Conservation (phyloP, 768 basidiomycete species). For the Lactarius deliciosus region DNA sequence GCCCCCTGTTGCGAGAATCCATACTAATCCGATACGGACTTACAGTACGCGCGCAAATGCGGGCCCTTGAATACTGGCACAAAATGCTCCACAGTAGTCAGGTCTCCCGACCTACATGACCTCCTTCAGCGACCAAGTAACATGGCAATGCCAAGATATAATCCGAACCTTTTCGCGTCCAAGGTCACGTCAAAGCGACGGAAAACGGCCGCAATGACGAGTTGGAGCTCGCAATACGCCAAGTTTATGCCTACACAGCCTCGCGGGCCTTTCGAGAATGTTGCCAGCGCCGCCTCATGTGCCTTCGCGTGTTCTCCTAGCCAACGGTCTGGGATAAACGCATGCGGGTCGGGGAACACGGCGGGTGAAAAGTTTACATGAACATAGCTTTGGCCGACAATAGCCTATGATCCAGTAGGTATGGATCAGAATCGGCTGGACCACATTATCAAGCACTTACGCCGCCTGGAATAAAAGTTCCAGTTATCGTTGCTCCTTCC, state of each 20-base stretch:
- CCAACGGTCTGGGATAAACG: too few relatives aligned
- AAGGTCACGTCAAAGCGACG: constrained; percentile 3
- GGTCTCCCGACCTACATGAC: neutral
- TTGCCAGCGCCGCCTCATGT: too few relatives aligned
- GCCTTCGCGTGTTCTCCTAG: too few relatives aligned
- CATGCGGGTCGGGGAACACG: neutral
- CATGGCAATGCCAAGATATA: too few relatives aligned
- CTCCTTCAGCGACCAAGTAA: too few relatives aligned
- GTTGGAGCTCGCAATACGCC: neutral
- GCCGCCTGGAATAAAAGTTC: neutral
- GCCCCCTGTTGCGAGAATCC: neutral
- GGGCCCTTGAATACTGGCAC: too few relatives aligned
- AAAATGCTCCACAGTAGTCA: neutral
- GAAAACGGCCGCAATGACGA: neutral
- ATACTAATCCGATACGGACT: neutral
- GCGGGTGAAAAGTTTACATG: neutral
- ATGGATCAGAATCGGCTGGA: neutral
- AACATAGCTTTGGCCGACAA: neutral
- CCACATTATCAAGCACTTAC: neutral
- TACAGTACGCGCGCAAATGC: too few relatives aligned
- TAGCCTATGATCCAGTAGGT: neutral
- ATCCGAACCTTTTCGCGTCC: neutral
- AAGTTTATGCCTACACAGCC: neutral
- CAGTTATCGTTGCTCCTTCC: constrained; percentile 7
- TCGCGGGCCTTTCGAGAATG: neutral